A percentile compares a stretch with the other conserved stretches of the same genome.
phyloP scores from a whole-genome alignment of 1,284 basidiomycete genomes.

The Melampsora americana region DNA sequence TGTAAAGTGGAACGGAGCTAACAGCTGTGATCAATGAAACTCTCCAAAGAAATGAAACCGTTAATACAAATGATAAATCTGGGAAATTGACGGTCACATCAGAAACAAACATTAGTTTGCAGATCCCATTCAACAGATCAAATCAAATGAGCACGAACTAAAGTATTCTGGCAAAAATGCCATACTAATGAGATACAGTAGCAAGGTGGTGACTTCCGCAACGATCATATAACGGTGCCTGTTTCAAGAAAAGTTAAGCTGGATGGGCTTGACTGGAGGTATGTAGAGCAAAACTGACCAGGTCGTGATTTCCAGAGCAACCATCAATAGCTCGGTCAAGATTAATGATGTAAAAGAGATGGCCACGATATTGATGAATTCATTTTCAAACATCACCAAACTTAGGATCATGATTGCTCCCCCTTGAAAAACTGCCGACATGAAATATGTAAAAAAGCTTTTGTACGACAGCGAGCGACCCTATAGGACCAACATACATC shows the following conservation, averaged over 20 bases:
- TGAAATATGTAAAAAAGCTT: slow-evolving; percentile 97
- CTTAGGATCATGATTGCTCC: slow-evolving; percentile 98
- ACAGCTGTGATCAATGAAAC: slow-evolving; percentile 90
- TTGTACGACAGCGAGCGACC: slow-evolving; percentile 88
- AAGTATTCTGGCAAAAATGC: slow-evolving; percentile 94
- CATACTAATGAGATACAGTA: slow-evolving; percentile 87
- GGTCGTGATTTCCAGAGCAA: slow-evolving; percentile 92
- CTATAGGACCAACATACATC: slow-evolving; percentile 56
- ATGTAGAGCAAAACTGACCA: slow-evolving; percentile 63
- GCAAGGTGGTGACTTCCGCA: slow-evolving; percentile 80
- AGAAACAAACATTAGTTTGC: slow-evolving; percentile 4
- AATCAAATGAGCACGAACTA: slow-evolving; percentile 61
- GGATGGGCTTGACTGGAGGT: background rate
- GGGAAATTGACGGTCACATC: background rate
- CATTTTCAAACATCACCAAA: slow-evolving; percentile 90
- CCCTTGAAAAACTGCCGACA: slow-evolving; percentile 97
- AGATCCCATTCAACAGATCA: slow-evolving; percentile 1
- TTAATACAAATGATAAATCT: slow-evolving; percentile 91
- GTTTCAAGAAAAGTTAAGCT: slow-evolving; percentile 3
- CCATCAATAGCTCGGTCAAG: slow-evolving; percentile 98
- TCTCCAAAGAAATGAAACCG: slow-evolving; percentile 87
- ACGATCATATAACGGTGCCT: slow-evolving; percentile 97
- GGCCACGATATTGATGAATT: slow-evolving; percentile 95
- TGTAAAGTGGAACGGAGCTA: slow-evolving; percentile 79
- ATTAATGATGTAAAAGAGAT: slow-evolving; percentile 97